These are phyloP conservation scores for Entomortierella chlamydospora DNA, from an alignment of 192 early-diverging fungal genomes.

Conservation along the genomic window DNA sequence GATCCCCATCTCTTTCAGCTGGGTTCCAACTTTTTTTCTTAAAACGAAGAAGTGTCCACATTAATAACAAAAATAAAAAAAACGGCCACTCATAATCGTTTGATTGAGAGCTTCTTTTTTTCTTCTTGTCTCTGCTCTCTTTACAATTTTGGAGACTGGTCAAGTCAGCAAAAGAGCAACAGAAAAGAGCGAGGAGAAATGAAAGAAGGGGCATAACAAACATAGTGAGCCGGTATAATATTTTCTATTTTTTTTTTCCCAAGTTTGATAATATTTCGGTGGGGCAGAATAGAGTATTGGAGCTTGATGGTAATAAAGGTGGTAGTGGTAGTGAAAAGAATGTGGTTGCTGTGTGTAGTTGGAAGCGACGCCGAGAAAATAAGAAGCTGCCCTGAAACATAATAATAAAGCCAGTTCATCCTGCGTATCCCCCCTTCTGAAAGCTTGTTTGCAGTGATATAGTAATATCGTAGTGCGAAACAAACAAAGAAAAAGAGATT, in stretches of 20 bases:
- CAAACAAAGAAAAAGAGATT: not conserved
- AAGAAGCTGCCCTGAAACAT: too few species aligned
- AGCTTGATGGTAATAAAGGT: too few species aligned
- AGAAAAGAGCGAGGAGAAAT: slow-evolving; percentile 9
- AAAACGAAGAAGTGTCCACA: slow-evolving; percentile 14
- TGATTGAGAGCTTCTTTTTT: slow-evolving; percentile 35
- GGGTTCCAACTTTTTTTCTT: not conserved
- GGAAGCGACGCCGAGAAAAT: too few species aligned
- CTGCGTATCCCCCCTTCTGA: too few species aligned
- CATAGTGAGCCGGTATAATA: not conserved
- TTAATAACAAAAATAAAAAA: slow-evolving; percentile 4
- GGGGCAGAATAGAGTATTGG: too few species aligned
- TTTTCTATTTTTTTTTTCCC: not conserved
- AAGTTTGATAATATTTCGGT: too few species aligned
- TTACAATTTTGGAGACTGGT: slow-evolving; percentile 1
- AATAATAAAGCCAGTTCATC: too few species aligned
- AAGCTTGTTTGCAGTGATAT: too few species aligned
- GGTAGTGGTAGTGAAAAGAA: too few species aligned
- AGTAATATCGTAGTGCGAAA: too few species aligned
- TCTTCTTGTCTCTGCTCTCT: slow-evolving; percentile 1
- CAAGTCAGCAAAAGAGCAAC: slow-evolving; percentile 11
- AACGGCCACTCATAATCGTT: slow-evolving; percentile 10
- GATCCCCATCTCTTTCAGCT: not conserved
- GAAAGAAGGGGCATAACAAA: not conserved
- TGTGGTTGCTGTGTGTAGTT: too few species aligned